Evolutionary conservation across 139 green algal species (phyloP).

Genomic region (Asterochloris sp.): DNA sequence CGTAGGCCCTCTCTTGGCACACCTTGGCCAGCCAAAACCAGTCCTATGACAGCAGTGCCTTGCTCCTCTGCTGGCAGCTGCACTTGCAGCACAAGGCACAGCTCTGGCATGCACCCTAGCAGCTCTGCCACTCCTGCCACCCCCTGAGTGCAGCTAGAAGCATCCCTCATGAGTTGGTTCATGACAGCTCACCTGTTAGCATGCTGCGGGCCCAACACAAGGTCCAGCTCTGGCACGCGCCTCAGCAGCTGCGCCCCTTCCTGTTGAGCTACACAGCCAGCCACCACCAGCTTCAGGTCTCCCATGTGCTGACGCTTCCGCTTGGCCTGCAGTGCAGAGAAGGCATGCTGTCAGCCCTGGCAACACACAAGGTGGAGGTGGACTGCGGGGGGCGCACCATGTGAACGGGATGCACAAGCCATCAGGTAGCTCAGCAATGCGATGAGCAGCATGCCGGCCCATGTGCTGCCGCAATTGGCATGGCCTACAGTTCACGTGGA

Average conservation of each 20-base stretch:
- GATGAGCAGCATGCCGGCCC: too few species aligned
- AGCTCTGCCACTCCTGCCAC: too few species aligned
- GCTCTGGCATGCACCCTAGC: neutral
- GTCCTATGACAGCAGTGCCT: too few species aligned
- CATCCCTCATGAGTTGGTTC: too few species aligned
- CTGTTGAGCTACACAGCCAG: constrained; percentile 90
- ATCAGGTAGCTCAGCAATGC: too few species aligned
- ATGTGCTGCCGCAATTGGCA: too few species aligned
- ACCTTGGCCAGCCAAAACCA: too few species aligned
- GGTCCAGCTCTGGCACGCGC: constrained; percentile 93
- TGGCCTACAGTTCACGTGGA: too few species aligned
- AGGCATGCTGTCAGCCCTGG: neutral
- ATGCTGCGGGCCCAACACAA: constrained; percentile 98
- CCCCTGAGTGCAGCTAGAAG: too few species aligned
- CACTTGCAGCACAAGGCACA: neutral
- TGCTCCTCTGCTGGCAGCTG: too few species aligned
- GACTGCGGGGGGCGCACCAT: neutral
- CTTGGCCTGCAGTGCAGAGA: constrained; percentile 61
- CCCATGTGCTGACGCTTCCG: constrained; percentile 66
- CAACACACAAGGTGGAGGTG: neutral
- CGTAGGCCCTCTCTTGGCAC: too few species aligned
- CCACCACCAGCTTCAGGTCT: constrained; percentile 86
- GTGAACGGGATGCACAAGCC: neutral
- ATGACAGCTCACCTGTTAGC: constrained; percentile 60
- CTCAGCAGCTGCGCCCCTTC: constrained; percentile 87